A percentile compares a stretch with the other conserved stretches of the same genome.
Conservation (phyloP, 2,329 filamentous ascomycete species). For the Cercospora sesami region DNA sequence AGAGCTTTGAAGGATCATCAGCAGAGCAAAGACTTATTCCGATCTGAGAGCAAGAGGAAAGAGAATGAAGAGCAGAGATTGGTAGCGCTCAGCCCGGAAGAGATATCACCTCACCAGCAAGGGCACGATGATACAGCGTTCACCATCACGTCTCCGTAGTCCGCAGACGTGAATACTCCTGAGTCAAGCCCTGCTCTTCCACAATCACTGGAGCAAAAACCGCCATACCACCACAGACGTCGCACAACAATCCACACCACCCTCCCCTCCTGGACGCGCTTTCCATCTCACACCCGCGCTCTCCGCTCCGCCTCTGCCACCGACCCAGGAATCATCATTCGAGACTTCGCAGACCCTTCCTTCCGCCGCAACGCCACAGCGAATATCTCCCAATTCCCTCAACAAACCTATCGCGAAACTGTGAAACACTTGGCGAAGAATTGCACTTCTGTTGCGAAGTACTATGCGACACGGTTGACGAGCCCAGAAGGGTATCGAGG, state of each 20-base stretch:
- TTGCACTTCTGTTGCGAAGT: constrained; percentile 45
- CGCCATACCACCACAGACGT: background rate
- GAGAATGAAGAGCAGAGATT: constrained; percentile 3
- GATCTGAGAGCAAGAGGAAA: constrained; percentile 16
- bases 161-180: background rate
- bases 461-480: constrained; percentile 49
- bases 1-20: constrained; percentile 16
- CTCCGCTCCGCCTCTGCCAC: constrained; percentile 45
- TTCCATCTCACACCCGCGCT: constrained; percentile 48
- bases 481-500: constrained; percentile 44
- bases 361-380: background rate
- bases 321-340: constrained; percentile 40
- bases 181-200: background rate
- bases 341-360: constrained; percentile 18
- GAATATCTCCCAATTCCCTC: constrained; percentile 2
- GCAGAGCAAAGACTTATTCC: constrained; percentile 17
- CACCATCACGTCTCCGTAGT: constrained; percentile 11
- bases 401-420: constrained; percentile 15
- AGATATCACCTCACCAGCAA: background rate
- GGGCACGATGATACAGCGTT: background rate
- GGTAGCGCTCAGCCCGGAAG: background rate
- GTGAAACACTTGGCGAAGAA: constrained; percentile 28
- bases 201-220: background rate
- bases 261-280: constrained; percentile 47
- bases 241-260: constrained; percentile 30